Conservation (phyloP, 306 rosid species). For the Biancaea sappan region DNA sequence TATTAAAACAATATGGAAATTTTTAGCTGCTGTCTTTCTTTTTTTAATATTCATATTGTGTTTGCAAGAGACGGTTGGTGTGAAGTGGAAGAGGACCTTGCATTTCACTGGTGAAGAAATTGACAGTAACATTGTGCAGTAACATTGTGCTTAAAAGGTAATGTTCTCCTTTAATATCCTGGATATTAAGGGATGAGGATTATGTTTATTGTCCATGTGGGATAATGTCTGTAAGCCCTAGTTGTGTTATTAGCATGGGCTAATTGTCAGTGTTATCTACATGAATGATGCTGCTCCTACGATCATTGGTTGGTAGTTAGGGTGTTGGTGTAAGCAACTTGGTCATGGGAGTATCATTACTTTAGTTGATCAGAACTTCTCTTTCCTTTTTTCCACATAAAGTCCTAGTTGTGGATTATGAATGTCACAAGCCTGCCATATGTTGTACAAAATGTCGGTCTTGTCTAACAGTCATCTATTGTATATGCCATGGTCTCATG, state of each 20-base stretch:
- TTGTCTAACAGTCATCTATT: neutral
- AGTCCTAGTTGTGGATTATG: neutral
- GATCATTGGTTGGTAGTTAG: neutral
- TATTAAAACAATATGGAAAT: conserved; percentile 50
- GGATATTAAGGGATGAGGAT: conserved; percentile 58
- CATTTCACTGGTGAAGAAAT: conserved; percentile 74
- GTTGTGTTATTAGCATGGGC: conserved; percentile 15
- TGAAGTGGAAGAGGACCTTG: conserved; percentile 82
- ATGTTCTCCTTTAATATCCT: conserved; percentile 62
- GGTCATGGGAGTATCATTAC: neutral
- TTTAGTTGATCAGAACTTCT: neutral
- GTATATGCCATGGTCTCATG: neutral
- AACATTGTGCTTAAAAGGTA: conserved; percentile 67
- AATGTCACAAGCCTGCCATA: conserved; percentile 8
- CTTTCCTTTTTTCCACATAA: neutral
- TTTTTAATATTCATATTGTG: conserved; percentile 85
- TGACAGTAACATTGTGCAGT: conserved; percentile 66
- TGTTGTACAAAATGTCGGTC: conserved; percentile 18
- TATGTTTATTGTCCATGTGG: conserved; percentile 40
- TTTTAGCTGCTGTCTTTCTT: conserved; percentile 44
- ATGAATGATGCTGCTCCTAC: neutral
- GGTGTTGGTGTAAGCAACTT: neutral
- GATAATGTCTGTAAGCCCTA: conserved; percentile 23
- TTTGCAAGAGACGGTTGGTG: conserved; percentile 98
- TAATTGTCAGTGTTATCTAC: conserved; percentile 6